Evolutionary conservation across 495 filamentous ascomycete genomes (phyloP), one percentile per base, ranked within the genome.

Genomic region (Xylaria curta): DNA sequence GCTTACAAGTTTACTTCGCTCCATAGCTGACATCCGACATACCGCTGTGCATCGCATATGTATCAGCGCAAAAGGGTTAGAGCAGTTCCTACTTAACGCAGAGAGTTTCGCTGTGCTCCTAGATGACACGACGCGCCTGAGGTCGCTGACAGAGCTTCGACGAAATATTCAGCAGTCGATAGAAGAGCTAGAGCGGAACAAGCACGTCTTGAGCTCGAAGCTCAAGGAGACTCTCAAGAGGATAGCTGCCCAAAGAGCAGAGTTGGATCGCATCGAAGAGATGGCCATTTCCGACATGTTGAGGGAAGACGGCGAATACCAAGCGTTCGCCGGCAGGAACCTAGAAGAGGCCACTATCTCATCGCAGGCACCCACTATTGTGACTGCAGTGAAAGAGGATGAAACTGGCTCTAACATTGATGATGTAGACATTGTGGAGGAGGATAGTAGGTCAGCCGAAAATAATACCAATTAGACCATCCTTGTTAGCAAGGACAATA

Each of bases 101-200:
- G 69, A 71, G 42, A 58, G 47, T 15, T 46, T 71, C 24, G 47
- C 40, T 15, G 13, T 28, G 26, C 51, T 71, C 19, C 28, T 71
- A 4, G 49, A 44, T 10, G 68, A 70, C 15, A 53, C 36, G 19
- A 42, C 31, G n/a, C 61, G 68, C 54, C 15, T 49, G 26, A 40
- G 58, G 15, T 36, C 33, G 15, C n/a, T 70, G 7, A 56, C 49
- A 3, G 33, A 65, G 59, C 58, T 70, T 24, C 58, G 68, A 42
- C 31, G 42, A 12, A 65, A 70, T 31, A 47, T 56, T 13, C 42
- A 70, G 24, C 58, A 63, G 44, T 19, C 49, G 33, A 70, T 70
- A 9, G 61, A 53, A 24, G 59, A 70, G 33, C 33, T 70, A 40
- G 61, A 70, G 28, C 58, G 68, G 19, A 71, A 71, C n/a, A 71